Base-by-base conservation (phyloP, 805 yeast species). In the Tetrapisispora pingtungensis region DNA sequence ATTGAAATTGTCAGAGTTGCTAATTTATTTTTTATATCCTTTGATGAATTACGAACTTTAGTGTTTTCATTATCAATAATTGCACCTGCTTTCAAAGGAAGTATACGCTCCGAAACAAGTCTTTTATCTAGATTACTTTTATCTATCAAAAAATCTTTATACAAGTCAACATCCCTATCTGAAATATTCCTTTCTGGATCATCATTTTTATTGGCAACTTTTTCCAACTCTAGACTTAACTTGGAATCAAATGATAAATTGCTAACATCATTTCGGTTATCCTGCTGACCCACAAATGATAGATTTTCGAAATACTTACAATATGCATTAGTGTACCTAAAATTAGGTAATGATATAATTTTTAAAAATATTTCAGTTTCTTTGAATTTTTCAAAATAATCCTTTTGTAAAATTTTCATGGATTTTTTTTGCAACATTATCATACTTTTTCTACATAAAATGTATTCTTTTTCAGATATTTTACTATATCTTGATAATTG, bases 321-420 rank as follows among this genome's bases (percentile, higher is more conserved):
- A 28, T 34, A 38, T 17, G 37, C 20, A 33, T 24, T 31, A 5
- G 37, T 26, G 18, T 13, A 34, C 17, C 27, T 18, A 8, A 18
- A 18, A 22, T 20, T 37, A 15, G 22, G 4, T 64, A 62, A 59
- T 7, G 81, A 73, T 12, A 81, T 53, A 49, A 77, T 65, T 46
- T 77, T 71, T 41, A 77, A 52, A 54, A 77, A 82, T 0, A 70
- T 53, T 36, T 72, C 77, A 0, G 89, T 81, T 30, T 64, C 65
- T 51, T 77, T 77, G 59, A 85, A 87, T 7, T 69, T 74, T n/a
- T 69, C 70, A 48, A 81, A 74, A 49, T 77, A 74, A 49, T 80
- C 80, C 0, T 68, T 63, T 7, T 66, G 64, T 70, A 88, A 69
- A 18, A 70, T 61, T 10, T 68, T 61, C 50, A 67, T 76, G 0